Evolutionary conservation across 345 rosid genomes (phyloP).

Genomic region (Dovyalis caffra): DNA sequence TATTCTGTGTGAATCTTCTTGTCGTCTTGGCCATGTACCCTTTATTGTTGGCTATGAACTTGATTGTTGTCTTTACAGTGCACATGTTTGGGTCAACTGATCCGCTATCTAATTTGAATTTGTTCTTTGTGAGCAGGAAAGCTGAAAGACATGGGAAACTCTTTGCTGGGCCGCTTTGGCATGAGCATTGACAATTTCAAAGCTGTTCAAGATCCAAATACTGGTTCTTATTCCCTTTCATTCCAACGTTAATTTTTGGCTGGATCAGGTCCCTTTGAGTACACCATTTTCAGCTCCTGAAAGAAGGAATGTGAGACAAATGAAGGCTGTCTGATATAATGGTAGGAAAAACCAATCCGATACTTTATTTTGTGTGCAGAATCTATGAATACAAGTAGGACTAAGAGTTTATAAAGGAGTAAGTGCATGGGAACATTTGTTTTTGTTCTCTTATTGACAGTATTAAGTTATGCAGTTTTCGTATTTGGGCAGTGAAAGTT

Average conservation of each 20-base stretch:
- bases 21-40: neutral
- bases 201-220: slow-evolving; percentile 93
- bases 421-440: neutral
- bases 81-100: neutral
- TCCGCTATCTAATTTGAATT: neutral
- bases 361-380: neutral
- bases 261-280: neutral
- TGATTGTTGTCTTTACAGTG: neutral
- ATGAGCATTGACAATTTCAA: slow-evolving; percentile 95
- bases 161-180: slow-evolving; percentile 78
- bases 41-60: neutral
- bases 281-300: neutral
- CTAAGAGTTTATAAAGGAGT: neutral
- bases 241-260: slow-evolving; percentile 46
- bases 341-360: neutral
- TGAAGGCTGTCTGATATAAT: neutral
- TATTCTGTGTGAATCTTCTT: neutral
- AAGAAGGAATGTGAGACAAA: neutral
- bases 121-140: slow-evolving; percentile 50
- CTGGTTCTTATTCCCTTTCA: slow-evolving; percentile 84
- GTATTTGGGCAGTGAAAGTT: neutral
- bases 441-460: neutral
- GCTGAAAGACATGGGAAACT: slow-evolving; percentile 90
- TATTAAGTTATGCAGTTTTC: neutral
- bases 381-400: neutral